phyloP scores from a whole-genome alignment of 2,329 filamentous ascomycete species.

The Orbilia blumenaviensis region DNA sequence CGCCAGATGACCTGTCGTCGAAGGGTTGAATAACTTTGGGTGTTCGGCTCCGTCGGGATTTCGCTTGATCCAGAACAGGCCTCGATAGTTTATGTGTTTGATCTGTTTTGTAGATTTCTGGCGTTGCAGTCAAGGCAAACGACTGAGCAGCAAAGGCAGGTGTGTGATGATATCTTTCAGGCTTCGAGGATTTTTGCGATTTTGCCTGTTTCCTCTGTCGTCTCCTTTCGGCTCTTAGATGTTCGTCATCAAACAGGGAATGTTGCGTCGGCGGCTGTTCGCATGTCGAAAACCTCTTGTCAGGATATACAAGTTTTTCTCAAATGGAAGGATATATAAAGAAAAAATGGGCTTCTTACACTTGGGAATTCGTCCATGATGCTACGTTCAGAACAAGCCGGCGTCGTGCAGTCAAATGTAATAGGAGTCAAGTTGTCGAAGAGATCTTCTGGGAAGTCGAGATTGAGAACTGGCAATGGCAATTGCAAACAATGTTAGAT shows the following conservation, averaged over 20 bases:
- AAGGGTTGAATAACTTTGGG: slow-evolving; percentile 23
- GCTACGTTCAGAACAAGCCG: background rate
- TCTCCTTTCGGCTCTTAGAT: slow-evolving; percentile 11
- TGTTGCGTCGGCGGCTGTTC: slow-evolving; percentile 18
- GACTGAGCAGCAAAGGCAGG: slow-evolving; percentile 47
- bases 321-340: no score
- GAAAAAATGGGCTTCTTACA: slow-evolving; percentile 11
- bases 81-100: slow-evolving; percentile 35
- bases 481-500: slow-evolving; percentile 19
- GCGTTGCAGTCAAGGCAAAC: slow-evolving; percentile 45
- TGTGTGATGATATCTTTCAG: slow-evolving; percentile 35
- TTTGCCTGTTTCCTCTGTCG: slow-evolving; percentile 35
- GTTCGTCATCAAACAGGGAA: slow-evolving; percentile 3
- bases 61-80: slow-evolving; percentile 27
- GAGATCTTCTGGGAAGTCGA: slow-evolving; percentile 38
- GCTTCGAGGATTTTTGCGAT: slow-evolving; percentile 23
- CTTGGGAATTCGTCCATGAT: slow-evolving; percentile 29
- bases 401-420: slow-evolving; percentile 17
- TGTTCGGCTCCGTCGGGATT: background rate
- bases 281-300: background rate
- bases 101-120: slow-evolving; percentile 29
- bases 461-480: slow-evolving; percentile 19
- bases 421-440: slow-evolving; percentile 41
- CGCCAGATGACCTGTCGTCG: slow-evolving; percentile 43
- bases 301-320: no score